Base-by-base conservation (phyloP, 73 alveolate genomes). In the Paramecium primaurelia region DNA sequence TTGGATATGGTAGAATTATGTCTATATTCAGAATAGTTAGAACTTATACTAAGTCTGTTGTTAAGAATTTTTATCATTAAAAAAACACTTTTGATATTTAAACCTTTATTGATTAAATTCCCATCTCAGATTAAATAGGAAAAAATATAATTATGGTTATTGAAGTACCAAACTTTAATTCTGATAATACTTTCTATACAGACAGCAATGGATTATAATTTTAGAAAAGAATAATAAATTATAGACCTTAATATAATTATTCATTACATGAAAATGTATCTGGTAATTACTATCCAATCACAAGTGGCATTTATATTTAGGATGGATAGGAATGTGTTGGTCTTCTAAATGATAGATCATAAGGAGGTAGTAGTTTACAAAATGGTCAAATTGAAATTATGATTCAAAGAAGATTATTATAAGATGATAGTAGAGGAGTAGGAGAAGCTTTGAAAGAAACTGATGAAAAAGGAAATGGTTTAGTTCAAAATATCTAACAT, bases 371-470 rank as follows among this genome's bases (percentile, higher is more conserved):
- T 1, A 94, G 97, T 51, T 88, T 96, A 86, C 68, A 86, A 37
- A 94, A 96, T 16, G 99, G 99, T 14, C 89, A 96, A 92, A 94
- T 98, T 42, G 99, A 97, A 86, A 86, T 98, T 54, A 96, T 98
- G 99, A 94, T 98, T 14, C 99, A 98, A 91, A 96, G 99, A 86
- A 93, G 92, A 83, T 59, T 92, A 16, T 12, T 42, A 22, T 12
- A 75, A 54, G 99, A 95, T 92, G 99, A 97, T 84, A 25, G 59
- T 30, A 93, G 98, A 83, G 98, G 99, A 22, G 97, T 96, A 11
- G 97, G 93, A 0, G 99, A 96, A 71, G 93, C 97, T 7, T 86
- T 97, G 44, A 95, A 97, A 86, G 99, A 97, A 54, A 16, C 9
- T 11, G 94, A 89, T 45, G 60, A 69, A 4, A 20, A 32, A 20